Base-by-base conservation (phyloP, 2,329 filamentous ascomycete genomes). In the Helotiales sp. region DNA sequence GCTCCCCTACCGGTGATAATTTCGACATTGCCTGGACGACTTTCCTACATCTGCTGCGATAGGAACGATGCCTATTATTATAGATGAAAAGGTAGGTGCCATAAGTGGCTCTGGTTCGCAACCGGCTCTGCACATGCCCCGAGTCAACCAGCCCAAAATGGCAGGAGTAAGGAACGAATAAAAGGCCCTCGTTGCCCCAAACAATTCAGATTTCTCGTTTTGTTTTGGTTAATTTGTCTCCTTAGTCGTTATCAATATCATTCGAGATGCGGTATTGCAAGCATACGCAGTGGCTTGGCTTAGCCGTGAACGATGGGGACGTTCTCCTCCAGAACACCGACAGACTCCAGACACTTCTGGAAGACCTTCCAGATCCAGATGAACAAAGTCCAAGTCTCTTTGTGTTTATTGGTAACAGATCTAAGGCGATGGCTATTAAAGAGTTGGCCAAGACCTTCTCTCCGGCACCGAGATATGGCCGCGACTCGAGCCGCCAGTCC, bases 351-450 rank as follows among this genome's bases (percentile, higher is more conserved):
- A 71, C 62, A 13, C 66, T 71, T 62, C 45, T 71, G 11, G 58
- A 71, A 24, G 61, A 69, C 37, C 67, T 71, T 63, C 67, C 54
- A 59, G 50, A 67, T 60, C 49, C 61, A 47, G 57, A 69, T 47
- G 45, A 64, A 59, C 66, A 70, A 64, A 64, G 34, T 45, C 66
- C 61, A 60, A 69, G 69, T 63, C 69, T 70, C 40, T 43, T 70
- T 64, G 61, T 70, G 34, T 69, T 69, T 67, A 67, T 70, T 62
- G 63, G 63, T 59, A 70, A 70, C 52, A 70, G 40, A 59, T 70
- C 66, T 28, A 70, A 70, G 45, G 63, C 63, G 13, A 62, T 69
- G 57, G 63, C 66, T 34, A 66, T 70, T 6, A 70, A 67, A 70
- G 69, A 70, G 52, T 40, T 70, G 8, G 63, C 64, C 45, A 66